Percentiles rank a stretch among this genome's conserved stretches.
These are phyloP conservation scores for Aegle marmelos DNA, from an alignment of 345 rosid genomes.

Conservation along the genomic window DNA sequence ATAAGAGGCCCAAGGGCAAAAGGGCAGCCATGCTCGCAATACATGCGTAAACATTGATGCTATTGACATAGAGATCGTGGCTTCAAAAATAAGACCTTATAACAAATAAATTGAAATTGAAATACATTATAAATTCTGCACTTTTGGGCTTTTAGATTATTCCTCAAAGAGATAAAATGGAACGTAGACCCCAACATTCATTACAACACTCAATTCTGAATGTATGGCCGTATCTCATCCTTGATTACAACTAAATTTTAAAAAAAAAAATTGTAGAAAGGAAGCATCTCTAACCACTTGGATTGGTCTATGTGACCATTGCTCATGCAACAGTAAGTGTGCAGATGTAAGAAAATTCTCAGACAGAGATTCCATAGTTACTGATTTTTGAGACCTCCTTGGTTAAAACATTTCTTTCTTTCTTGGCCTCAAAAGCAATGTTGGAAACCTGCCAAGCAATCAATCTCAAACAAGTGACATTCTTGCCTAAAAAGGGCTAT, in stretches of 20 bases:
- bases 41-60: not conserved
- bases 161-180: not conserved
- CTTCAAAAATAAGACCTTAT: not conserved
- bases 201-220: not conserved
- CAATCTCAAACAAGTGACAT: not conserved
- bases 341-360: conserved; percentile 16
- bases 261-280: not conserved
- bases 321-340: not conserved
- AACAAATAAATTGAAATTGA: not conserved
- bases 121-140: not conserved
- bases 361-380: conserved; percentile 81
- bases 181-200: not conserved
- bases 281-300: conserved; percentile 20
- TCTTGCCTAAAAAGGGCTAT: not conserved
- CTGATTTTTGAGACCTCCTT: conserved; percentile 89
- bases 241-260: not conserved
- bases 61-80: not conserved
- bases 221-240: not conserved
- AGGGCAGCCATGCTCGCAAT: not conserved
- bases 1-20: not conserved
- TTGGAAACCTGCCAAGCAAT: conserved; percentile 56
- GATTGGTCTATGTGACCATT: not conserved
- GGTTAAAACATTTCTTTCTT: conserved; percentile 59
- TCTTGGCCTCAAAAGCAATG: conserved; percentile 67
- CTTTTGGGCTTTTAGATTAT: not conserved